Base-by-base conservation (phyloP, 106 monocot genomes). In the Allium sativum region DNA sequence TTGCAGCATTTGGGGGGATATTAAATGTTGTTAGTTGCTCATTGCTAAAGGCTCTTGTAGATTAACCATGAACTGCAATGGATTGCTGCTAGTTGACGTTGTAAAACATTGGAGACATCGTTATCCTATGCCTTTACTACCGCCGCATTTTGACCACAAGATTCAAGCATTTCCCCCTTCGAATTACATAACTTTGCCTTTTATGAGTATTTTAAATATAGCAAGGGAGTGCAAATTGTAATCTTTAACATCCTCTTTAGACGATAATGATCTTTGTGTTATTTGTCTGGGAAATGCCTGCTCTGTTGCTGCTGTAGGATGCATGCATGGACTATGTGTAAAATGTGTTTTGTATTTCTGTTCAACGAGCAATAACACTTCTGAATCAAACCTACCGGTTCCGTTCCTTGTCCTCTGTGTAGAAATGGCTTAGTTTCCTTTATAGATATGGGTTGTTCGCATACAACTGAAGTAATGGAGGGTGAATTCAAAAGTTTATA, bases 41-140 rank as follows among this genome's bases (percentile, higher is more conserved):
- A 45, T 94, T 57, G 68, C 85, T 40, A 83, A 68, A 79, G 93
- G 93, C 64, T 85, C 89, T 51, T 77, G 76, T 61, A 77, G 86
- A 50, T 70, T 69, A 46, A 68, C 74, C 21, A 48, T 76, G 63
- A 94, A 94, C 68, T 86, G 72, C 71, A 86, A 94, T 65, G 89
- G 94, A 89, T 94, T 82, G 89, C 94, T 86, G 70, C 93, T 89
- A 52, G 40, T 75, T 68, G 89, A 94, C 79, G 79, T 90, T 43
- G 89, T 89, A 13, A 84, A 76, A 56, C 71, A 78, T 42, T 86
- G 83, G 78, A 73, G 82, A 21, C 74, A 74, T 8, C 78, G 77
- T 20, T 83, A 63, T 74, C 93, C 89, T 61, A 86, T 79, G 64
- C 73, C 77, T 45, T 53, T 94, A 9, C 61, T 94, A 48, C 62